These are phyloP conservation scores for Cyclanthera cordifolia DNA, from an alignment of 306 rosid genomes.

Conservation along the genomic window DNA sequence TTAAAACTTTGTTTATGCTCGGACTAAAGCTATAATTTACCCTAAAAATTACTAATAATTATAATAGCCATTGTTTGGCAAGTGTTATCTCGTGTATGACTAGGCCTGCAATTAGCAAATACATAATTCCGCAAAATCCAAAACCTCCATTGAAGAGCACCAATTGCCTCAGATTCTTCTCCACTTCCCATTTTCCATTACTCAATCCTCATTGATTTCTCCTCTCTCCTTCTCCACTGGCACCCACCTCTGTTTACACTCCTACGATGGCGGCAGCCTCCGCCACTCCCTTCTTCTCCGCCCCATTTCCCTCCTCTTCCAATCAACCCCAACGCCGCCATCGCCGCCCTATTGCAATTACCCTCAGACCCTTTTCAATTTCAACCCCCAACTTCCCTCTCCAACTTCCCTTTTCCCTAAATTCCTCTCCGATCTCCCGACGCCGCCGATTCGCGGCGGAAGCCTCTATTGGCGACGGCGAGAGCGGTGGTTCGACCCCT, in stretches of 20 bases:
- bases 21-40: too few relatives aligned
- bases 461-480: conserved; percentile 31
- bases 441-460: background rate
- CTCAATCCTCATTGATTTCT: background rate
- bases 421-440: background rate
- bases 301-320: background rate
- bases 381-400: background rate
- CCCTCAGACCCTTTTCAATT: background rate
- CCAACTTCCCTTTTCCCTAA: background rate
- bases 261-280: conserved; percentile 9
- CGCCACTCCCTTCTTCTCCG: background rate
- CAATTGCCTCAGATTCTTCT: conserved; percentile 14
- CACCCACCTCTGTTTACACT: background rate
- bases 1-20: too few relatives aligned
- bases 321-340: background rate
- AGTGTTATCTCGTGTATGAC: background rate
- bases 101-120: background rate
- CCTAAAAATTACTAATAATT: too few relatives aligned
- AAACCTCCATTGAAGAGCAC: conserved; percentile 18
- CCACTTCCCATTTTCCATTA: background rate
- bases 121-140: conserved; percentile 18
- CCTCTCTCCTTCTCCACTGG: background rate
- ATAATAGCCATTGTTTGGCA: background rate
- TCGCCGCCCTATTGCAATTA: background rate
- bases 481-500: conserved; percentile 9